Base-by-base conservation (phyloP, 106 monocot genomes). In the Dendrobium huoshanense region DNA sequence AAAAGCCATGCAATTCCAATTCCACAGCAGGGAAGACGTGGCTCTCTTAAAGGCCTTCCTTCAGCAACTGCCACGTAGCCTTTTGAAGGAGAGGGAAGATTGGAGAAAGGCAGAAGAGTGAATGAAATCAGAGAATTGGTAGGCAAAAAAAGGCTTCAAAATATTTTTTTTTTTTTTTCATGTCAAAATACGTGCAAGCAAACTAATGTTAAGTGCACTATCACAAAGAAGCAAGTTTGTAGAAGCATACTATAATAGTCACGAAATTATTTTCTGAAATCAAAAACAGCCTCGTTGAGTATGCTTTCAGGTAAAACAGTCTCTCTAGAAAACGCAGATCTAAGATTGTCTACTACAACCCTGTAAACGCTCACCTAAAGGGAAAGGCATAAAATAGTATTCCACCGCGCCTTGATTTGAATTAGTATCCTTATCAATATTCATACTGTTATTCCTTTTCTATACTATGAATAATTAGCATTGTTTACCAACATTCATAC, bases 1-100 rank as follows among this genome's bases (percentile, higher is more conserved):
- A 83, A 73, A 74, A 83, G 70, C 83, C 83, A 83, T 37, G 73
- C 79, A 78, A 79, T 73, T 24, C 83, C 83, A 78, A 83, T 42
- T 29, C 83, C 78, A 45, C 83, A 83, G 45, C 83, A 83, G 42
- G 83, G 83, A 58, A 83, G 83, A 24, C 59, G 78, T 27, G 55
- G 79, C 58, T 19, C 56, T 79, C 83, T 83, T 49, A 83, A 4
- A 73, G 83, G 83, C 25, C 55, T 79, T 78, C 83, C 83, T 79
- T 83, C 78, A 81, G 61, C 77, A 83, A 55, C 83, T 29, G 72
- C 55, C 17, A 74, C 43, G 40, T 43, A 74, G 41, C 43, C 74
- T 74, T 42, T 74, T 74, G n/a, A 43, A 20, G 41, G 74, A 29
- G 43, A 44, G 42, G 29, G 6, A 19, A 42, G 41, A 3, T 41